A percentile compares a stretch with the other conserved stretches of the same genome.
phyloP scores from a whole-genome alignment of 345 rosid species.

The Euphorbia peplus region DNA sequence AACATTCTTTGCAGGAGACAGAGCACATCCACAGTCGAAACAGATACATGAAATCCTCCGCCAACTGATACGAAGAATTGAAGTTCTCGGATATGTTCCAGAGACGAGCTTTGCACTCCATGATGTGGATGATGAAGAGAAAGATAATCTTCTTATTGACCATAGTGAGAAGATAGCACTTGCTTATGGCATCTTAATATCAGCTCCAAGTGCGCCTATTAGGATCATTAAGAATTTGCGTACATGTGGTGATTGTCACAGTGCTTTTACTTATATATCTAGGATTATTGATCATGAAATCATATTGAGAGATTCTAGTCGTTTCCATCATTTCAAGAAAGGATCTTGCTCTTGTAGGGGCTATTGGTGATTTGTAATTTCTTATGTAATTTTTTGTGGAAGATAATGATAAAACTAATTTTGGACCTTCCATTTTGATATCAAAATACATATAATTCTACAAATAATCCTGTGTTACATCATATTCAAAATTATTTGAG shows the following conservation, averaged over 20 bases:
- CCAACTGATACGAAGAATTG: conserved; percentile 55
- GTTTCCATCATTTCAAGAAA: conserved; percentile 85
- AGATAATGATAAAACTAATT: no score
- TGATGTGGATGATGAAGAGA: conserved; percentile 90
- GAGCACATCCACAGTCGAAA: conserved; percentile 48
- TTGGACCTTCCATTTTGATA: no score
- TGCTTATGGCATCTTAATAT: conserved; percentile 60
- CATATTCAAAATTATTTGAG: no score
- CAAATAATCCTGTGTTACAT: neutral
- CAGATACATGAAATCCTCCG: conserved; percentile 55
- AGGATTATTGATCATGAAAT: conserved; percentile 63
- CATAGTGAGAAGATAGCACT: conserved; percentile 92
- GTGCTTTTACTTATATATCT: conserved; percentile 63
- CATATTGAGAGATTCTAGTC: conserved; percentile 79
- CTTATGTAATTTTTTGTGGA: no score
- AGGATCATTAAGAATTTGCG: conserved; percentile 76
- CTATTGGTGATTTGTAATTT: conserved; percentile 71
- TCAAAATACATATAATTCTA: neutral
- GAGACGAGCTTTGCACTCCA: conserved; percentile 78
- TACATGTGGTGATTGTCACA: conserved; percentile 83
- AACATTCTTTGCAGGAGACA: conserved; percentile 74
- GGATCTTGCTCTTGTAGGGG: conserved; percentile 81
- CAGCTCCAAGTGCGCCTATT: conserved; percentile 56
- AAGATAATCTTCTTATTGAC: conserved; percentile 65
- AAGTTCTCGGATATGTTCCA: conserved; percentile 76